Evolutionary conservation across 108 stramenopile species (phyloP).

Genomic region (Pseudonitzschia multiseries): DNA sequence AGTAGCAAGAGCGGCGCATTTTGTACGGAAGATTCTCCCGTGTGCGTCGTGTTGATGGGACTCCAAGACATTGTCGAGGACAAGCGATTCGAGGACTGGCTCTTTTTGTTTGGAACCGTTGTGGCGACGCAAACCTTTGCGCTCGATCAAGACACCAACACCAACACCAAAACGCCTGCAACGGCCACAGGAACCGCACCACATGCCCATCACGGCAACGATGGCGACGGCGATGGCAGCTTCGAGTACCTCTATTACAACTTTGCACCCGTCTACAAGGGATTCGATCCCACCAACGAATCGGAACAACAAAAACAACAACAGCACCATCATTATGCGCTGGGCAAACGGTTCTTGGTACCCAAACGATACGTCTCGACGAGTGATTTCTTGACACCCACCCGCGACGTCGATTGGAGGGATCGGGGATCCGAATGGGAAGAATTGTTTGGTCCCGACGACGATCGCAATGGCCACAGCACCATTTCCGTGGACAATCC

Average conservation of each 20-base stretch:
- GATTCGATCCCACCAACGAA: constrained; percentile 48
- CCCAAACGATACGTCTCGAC: constrained; percentile 70
- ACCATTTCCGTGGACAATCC: constrained; percentile 16
- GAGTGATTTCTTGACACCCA: constrained; percentile 65
- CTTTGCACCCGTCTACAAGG: constrained; percentile 69
- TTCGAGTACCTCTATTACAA: constrained; percentile 70
- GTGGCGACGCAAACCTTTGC: constrained; percentile 40
- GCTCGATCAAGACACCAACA: not conserved
- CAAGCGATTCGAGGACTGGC: constrained; percentile 63
- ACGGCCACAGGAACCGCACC: too few species aligned
- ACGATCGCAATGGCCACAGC: not conserved
- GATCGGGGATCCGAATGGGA: constrained; percentile 3
- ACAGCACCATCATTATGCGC: constrained; percentile 21
- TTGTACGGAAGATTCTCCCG: constrained; percentile 35
- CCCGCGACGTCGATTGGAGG: constrained; percentile 27
- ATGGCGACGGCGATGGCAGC: constrained; percentile 34
- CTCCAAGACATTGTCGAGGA: constrained; percentile 58
- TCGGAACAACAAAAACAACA: not conserved
- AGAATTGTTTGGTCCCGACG: not conserved
- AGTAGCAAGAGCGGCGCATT: constrained; percentile 20
- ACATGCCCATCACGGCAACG: too few species aligned
- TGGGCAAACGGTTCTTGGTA: constrained; percentile 63
- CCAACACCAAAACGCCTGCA: too few species aligned
- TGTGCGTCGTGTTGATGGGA: constrained; percentile 61
- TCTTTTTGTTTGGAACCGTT: constrained; percentile 75